phyloP scores from a whole-genome alignment of 1,284 basidiomycete species.

The Leccinum subrobustum region DNA sequence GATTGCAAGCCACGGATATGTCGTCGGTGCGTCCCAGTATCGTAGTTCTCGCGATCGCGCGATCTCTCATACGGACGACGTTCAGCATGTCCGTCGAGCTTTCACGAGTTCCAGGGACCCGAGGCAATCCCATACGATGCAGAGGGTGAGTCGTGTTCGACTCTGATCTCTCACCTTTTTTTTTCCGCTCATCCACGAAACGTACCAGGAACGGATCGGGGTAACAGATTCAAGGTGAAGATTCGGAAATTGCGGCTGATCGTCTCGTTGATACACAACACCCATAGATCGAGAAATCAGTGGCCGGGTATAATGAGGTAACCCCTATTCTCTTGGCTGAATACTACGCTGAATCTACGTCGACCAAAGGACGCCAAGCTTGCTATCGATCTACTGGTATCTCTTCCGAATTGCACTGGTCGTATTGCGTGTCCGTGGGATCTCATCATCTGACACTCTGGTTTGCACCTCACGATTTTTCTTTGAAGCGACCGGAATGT shows the following conservation, averaged over 20 bases:
- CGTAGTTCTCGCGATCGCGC: not conserved
- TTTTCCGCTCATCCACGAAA: not conserved
- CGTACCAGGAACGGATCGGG: slow-evolving; percentile 65
- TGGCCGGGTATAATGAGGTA: slow-evolving; percentile 85
- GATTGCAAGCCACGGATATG: slow-evolving; percentile 87
- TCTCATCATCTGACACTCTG: not conserved
- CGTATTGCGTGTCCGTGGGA: slow-evolving; percentile 69
- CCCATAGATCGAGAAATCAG: slow-evolving; percentile 75
- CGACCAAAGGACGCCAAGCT: slow-evolving; percentile 67
- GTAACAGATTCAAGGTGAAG: slow-evolving; percentile 80
- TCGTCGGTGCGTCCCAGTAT: slow-evolving; percentile 54
- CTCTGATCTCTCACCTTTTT: not conserved
- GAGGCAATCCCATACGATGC: slow-evolving; percentile 84
- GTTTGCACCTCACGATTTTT: not conserved
- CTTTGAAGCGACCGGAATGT: slow-evolving; percentile 75
- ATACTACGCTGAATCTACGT: not conserved
- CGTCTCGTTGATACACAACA: slow-evolving; percentile 10
- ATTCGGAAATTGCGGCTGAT: not conserved
- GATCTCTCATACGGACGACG: slow-evolving; percentile 1
- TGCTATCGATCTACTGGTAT: slow-evolving; percentile 70
- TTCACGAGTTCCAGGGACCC: slow-evolving; percentile 89
- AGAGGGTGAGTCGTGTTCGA: slow-evolving; percentile 52
- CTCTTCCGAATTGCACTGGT: slow-evolving; percentile 82
- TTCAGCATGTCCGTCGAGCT: slow-evolving; percentile 75
- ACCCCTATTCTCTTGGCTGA: not conserved